These are phyloP conservation scores for Pseudocercospora ulei DNA, from an alignment of 2,329 filamentous ascomycete genomes.

Conservation along the genomic window DNA sequence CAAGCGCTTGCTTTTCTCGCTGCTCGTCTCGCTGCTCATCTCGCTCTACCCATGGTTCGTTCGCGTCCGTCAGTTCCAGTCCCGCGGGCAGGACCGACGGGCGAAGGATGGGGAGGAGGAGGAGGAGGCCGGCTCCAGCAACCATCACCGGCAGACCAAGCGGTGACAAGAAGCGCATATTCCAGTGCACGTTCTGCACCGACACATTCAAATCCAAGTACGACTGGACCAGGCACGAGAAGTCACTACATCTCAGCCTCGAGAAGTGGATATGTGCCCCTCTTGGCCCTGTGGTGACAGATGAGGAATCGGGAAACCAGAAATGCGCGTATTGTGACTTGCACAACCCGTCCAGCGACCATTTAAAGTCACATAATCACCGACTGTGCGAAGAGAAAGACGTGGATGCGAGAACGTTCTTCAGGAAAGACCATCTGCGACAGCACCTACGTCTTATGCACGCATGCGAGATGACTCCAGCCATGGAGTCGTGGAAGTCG, in stretches of 20 bases:
- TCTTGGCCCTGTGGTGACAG: slow-evolving; percentile 47
- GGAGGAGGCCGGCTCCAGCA: slow-evolving; percentile 32
- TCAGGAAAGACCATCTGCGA: slow-evolving; percentile 53
- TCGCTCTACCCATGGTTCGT: slow-evolving; percentile 47
- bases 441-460: slow-evolving; percentile 55
- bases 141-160: slow-evolving; percentile 24
- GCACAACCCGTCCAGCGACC: slow-evolving; percentile 46
- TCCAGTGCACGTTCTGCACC: slow-evolving; percentile 51
- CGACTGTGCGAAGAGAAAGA: slow-evolving; percentile 58
- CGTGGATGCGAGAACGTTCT: slow-evolving; percentile 53
- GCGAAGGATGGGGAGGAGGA: too few species aligned
- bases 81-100: slow-evolving; percentile 50
- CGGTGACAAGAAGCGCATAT: slow-evolving; percentile 41
- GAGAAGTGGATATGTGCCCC: slow-evolving; percentile 57
- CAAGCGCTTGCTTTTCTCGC: slow-evolving; percentile 47
- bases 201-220: slow-evolving; percentile 50
- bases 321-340: slow-evolving; percentile 52
- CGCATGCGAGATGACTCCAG: slow-evolving; percentile 50
- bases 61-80: slow-evolving; percentile 42
- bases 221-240: slow-evolving; percentile 56
- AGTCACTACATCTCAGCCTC: slow-evolving; percentile 55
- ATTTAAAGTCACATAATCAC: slow-evolving; percentile 53
- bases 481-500: slow-evolving; percentile 57
- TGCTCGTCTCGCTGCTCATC: slow-evolving; percentile 49
- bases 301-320: slow-evolving; percentile 48